Conservation (phyloP, 257 asterid species). For the Coffea eugenioides region DNA sequence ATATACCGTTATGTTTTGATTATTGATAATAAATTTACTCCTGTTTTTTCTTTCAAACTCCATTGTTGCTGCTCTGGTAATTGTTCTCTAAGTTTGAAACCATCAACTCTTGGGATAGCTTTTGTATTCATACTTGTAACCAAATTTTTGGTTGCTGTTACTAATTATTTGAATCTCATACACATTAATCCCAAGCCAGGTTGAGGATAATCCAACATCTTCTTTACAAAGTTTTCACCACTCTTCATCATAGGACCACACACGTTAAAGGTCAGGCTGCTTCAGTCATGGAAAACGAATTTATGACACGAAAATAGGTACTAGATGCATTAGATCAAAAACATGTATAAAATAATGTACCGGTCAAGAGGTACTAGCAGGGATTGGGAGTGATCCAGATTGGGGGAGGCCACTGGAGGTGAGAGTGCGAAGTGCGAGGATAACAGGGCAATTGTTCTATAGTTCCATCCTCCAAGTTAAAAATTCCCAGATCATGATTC, state of each 20-base stretch:
- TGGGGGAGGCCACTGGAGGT: constrained; percentile 44
- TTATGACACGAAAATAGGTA: neutral
- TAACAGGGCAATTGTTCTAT: constrained; percentile 48
- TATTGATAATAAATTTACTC: neutral
- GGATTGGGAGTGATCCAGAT: constrained; percentile 75
- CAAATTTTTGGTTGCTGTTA: neutral
- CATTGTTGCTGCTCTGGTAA: neutral
- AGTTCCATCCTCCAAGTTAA: constrained; percentile 51
- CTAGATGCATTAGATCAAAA: neutral
- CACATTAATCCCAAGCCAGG: too few species aligned
- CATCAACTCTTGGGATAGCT: neutral
- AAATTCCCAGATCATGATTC: constrained; percentile 70
- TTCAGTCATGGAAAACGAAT: too few species aligned
- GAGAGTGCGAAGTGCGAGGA: constrained; percentile 45
- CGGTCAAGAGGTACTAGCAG: constrained; percentile 34
- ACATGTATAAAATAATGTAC: neutral
- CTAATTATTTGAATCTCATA: too few species aligned
- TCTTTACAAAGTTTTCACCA: too few species aligned
- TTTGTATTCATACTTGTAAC: too few species aligned
- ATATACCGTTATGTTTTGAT: constrained; percentile 8
- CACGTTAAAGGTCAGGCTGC: too few species aligned
- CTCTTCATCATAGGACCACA: too few species aligned
- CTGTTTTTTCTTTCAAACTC: neutral
- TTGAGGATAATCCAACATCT: too few species aligned
- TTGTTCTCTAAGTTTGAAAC: neutral